phyloP scores from a whole-genome alignment of 2,329 filamentous ascomycete genomes.

The Scorias spongiosa region DNA sequence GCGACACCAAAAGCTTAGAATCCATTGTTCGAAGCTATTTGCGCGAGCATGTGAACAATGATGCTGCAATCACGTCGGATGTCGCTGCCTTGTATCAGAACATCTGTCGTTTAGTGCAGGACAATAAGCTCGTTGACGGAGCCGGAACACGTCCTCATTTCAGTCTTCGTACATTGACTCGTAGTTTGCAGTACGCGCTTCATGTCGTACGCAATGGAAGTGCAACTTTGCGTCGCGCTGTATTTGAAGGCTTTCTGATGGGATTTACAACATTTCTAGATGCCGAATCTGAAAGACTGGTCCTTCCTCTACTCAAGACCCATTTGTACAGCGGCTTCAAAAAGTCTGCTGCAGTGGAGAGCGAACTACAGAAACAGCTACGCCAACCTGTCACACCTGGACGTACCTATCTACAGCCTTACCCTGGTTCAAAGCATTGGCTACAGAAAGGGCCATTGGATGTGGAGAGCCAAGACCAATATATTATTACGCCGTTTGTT shows the following conservation, averaged over 20 bases:
- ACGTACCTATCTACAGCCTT: conserved; percentile 49
- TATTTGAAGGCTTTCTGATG: conserved; percentile 97
- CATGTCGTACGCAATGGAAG: conserved; percentile 78
- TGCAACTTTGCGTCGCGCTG: conserved; percentile 62
- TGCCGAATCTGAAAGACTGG: conserved; percentile 60
- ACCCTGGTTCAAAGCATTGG: conserved; percentile 39
- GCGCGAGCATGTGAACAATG: conserved; percentile 49
- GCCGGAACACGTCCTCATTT: conserved; percentile 94
- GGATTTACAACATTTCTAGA: conserved; percentile 86
- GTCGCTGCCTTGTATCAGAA: conserved; percentile 78
- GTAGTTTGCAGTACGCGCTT: conserved; percentile 47
- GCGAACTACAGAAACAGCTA: conserved; percentile 64
- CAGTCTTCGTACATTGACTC: conserved; percentile 83
- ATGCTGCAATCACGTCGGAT: conserved; percentile 60
- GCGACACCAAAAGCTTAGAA: conserved; percentile 69
- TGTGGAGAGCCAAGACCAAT: conserved; percentile 63
- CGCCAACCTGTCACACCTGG: conserved; percentile 62
- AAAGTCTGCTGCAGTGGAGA: conserved; percentile 50
- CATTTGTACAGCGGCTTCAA: conserved; percentile 47
- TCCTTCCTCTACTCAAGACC: conserved; percentile 66
- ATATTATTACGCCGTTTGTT: conserved; percentile 93
- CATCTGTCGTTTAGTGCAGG: conserved; percentile 64
- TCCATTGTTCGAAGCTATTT: conserved; percentile 83
- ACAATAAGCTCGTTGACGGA: conserved; percentile 80
- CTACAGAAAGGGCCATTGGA: conserved; percentile 58